Evolutionary conservation across 1,284 basidiomycete species (phyloP).

Genomic region (Cutaneotrichosporon cutaneum): DNA sequence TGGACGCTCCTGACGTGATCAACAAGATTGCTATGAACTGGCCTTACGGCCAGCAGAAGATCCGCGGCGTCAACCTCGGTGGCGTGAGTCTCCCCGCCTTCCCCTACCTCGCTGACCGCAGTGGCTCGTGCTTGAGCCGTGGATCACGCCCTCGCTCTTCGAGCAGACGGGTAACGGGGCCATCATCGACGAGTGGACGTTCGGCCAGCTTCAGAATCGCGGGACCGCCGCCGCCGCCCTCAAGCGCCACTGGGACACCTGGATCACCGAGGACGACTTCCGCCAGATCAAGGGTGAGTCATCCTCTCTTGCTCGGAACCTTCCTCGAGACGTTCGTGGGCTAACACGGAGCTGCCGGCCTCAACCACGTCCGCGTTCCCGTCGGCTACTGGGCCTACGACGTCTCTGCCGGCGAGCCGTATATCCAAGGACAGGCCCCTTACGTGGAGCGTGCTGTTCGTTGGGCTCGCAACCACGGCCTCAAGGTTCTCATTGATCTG

Average conservation of each 20-base stretch:
- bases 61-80: slow-evolving; percentile 53
- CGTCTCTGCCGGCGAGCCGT: slow-evolving; percentile 74
- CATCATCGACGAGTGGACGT: slow-evolving; percentile 83
- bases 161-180: slow-evolving; percentile 67
- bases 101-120: slow-evolving; percentile 11
- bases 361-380: slow-evolving; percentile 79
- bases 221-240: slow-evolving; percentile 37
- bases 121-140: slow-evolving; percentile 50
- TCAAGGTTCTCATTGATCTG: slow-evolving; percentile 68
- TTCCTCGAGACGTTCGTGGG: not conserved
- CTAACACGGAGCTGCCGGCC: slow-evolving; percentile 57
- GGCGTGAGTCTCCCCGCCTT: slow-evolving; percentile 37
- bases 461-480: slow-evolving; percentile 72
- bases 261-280: slow-evolving; percentile 79
- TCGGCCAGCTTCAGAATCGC: slow-evolving; percentile 50
- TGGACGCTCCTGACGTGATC: not conserved
- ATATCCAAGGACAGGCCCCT: slow-evolving; percentile 50
- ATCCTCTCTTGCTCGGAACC: not conserved
- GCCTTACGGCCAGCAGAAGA: slow-evolving; percentile 43
- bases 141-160: slow-evolving; percentile 72
- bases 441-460: slow-evolving; percentile 62
- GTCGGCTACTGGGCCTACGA: slow-evolving; percentile 85
- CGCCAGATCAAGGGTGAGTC: slow-evolving; percentile 62
- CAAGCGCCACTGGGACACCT: slow-evolving; percentile 48
- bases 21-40: not conserved